Percentiles rank a stretch among this genome's conserved stretches.
These are phyloP conservation scores for Tilletiaria anomala DNA, from an alignment of 1,284 basidiomycete genomes.

Conservation along the genomic window DNA sequence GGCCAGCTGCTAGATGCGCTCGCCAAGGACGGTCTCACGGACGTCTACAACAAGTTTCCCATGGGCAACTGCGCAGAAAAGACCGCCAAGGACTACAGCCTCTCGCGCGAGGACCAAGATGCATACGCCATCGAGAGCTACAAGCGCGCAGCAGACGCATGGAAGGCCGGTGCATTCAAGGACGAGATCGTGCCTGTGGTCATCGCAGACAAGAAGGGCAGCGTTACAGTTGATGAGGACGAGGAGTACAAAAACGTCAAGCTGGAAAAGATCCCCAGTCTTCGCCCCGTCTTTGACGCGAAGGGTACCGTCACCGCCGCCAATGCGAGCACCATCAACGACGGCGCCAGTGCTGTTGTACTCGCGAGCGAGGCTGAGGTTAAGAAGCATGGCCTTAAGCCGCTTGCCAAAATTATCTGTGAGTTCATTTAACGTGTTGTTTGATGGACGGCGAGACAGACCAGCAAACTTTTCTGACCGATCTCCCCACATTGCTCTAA, in stretches of 20 bases:
- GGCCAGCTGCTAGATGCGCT: constrained; percentile 74
- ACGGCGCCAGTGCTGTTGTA: constrained; percentile 42
- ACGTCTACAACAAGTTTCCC: constrained; percentile 21
- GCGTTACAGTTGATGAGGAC: constrained; percentile 73
- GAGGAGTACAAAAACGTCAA: constrained; percentile 70
- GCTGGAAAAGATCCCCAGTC: constrained; percentile 40
- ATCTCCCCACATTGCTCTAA: background rate
- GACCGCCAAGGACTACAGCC: constrained; percentile 39
- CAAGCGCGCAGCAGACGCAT: constrained; percentile 76
- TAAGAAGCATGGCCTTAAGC: constrained; percentile 38
- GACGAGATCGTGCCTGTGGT: constrained; percentile 77
- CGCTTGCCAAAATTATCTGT: constrained; percentile 42
- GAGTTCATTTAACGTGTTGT: constrained; percentile 5
- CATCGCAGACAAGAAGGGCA: constrained; percentile 67
- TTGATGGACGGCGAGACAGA: too few species aligned
- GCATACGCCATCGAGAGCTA: constrained; percentile 82
- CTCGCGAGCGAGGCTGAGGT: constrained; percentile 35
- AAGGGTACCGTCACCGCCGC: constrained; percentile 43
- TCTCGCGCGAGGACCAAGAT: constrained; percentile 42
- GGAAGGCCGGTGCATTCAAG: constrained; percentile 69
- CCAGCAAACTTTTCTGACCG: background rate
- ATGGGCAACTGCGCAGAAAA: constrained; percentile 41
- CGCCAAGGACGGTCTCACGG: constrained; percentile 68
- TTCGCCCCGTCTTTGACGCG: constrained; percentile 42
- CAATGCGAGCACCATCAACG: constrained; percentile 43